These are phyloP conservation scores for Endocalyx cinctus DNA, from an alignment of 2,329 filamentous ascomycete genomes.

Conservation along the genomic window DNA sequence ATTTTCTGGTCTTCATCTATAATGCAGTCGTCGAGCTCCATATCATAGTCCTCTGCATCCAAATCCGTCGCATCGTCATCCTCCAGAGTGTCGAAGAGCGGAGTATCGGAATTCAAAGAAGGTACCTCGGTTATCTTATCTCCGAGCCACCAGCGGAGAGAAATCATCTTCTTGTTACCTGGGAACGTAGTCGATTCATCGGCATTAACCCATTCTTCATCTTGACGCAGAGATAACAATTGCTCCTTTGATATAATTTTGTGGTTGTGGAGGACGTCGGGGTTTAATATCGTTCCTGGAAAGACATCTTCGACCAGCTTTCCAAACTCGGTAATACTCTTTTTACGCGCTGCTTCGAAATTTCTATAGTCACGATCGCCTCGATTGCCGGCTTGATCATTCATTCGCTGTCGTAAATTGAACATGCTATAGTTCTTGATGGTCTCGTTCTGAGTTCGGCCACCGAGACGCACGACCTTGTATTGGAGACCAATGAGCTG, in stretches of 20 bases:
- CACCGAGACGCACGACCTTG: slow-evolving; percentile 60
- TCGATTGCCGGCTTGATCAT: slow-evolving; percentile 3
- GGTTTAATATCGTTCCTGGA: slow-evolving; percentile 43
- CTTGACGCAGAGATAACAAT: slow-evolving; percentile 53
- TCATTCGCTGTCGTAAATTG: slow-evolving; percentile 44
- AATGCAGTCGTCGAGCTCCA: slow-evolving; percentile 30
- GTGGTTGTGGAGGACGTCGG: slow-evolving; percentile 47
- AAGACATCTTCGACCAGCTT: slow-evolving; percentile 36
- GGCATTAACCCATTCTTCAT: slow-evolving; percentile 30
- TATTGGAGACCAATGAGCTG: slow-evolving; percentile 50
- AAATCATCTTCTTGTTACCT: too few relatives aligned
- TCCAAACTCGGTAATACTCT: slow-evolving; percentile 32
- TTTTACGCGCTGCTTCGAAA: slow-evolving; percentile 23
- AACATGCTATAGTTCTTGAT: slow-evolving; percentile 65
- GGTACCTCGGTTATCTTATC: slow-evolving; percentile 36
- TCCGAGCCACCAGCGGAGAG: slow-evolving; percentile 55
- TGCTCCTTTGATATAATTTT: slow-evolving; percentile 61
- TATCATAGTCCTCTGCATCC: slow-evolving; percentile 48
- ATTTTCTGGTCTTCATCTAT: slow-evolving; percentile 29
- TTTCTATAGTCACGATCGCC: slow-evolving; percentile 18
- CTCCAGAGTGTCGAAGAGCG: slow-evolving; percentile 23
- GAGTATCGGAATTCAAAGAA: slow-evolving; percentile 11
- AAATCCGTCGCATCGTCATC: slow-evolving; percentile 53
- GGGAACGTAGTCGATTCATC: too few relatives aligned
- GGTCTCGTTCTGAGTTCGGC: slow-evolving; percentile 60